phyloP scores from a whole-genome alignment of 2,329 filamentous ascomycete genomes.

The Aaosphaeria arxii region DNA sequence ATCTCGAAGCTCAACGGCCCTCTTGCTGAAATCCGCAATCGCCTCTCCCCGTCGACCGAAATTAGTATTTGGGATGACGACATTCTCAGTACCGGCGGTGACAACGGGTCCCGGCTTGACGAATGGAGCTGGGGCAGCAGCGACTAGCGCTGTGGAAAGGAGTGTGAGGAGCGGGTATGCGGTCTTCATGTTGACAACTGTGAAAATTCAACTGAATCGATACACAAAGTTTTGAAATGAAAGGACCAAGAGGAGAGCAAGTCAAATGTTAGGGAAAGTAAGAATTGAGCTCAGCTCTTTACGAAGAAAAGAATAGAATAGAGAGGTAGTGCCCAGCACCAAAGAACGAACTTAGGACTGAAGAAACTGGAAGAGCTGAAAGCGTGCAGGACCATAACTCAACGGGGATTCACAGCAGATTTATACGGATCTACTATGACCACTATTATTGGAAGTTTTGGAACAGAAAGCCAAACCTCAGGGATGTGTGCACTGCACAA shows the following conservation, averaged over 20 bases:
- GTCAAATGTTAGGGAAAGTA: conserved; percentile 13
- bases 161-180: conserved; percentile 30
- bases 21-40: conserved; percentile 22
- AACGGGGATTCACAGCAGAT: too few species aligned
- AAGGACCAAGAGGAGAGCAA: conserved; percentile 14
- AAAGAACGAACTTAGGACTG: conserved; percentile 2
- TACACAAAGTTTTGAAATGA: conserved; percentile 1
- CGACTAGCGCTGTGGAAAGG: conserved; percentile 32
- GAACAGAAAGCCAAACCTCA: too few species aligned
- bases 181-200: conserved; percentile 31
- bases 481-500: too few species aligned
- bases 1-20: conserved; percentile 23
- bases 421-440: too few species aligned
- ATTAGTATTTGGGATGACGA: conserved; percentile 17
- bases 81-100: conserved; percentile 17
- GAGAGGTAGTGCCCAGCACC: conserved; percentile 30
- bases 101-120: conserved; percentile 23
- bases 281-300: conserved; percentile 35
- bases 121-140: conserved; percentile 28
- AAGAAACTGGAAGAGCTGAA: conserved; percentile 1
- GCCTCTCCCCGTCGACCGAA: conserved; percentile 18
- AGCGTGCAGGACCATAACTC: too few species aligned
- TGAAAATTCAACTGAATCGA: neutral
- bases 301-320: conserved; percentile 22
- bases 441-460: too few species aligned